These are phyloP conservation scores for Fusarium miscanthi DNA, from an alignment of 2,329 filamentous ascomycete genomes.

Conservation along the genomic window DNA sequence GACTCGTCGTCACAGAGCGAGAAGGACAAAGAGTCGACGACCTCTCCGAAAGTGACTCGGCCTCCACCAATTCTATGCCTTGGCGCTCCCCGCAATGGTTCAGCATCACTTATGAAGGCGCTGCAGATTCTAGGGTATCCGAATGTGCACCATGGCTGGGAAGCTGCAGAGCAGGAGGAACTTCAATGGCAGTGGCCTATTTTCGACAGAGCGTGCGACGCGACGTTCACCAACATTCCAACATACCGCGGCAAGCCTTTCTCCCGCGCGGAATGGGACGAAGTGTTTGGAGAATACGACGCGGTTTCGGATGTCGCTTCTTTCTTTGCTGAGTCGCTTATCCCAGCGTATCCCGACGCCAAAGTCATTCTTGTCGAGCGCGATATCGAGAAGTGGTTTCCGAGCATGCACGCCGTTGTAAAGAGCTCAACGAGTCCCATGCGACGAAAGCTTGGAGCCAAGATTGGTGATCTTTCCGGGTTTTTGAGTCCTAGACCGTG, in stretches of 20 bases:
- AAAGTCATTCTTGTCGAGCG: slow-evolving; percentile 46
- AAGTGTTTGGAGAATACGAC: slow-evolving; percentile 41
- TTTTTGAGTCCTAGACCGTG: neutral
- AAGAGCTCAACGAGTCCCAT: neutral
- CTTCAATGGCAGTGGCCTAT: slow-evolving; percentile 32
- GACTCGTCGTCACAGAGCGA: neutral
- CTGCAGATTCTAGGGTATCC: slow-evolving; percentile 27
- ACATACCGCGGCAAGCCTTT: slow-evolving; percentile 37
- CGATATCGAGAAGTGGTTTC: slow-evolving; percentile 44
- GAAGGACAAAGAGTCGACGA: neutral
- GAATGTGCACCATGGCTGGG: slow-evolving; percentile 34
- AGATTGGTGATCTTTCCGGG: neutral
- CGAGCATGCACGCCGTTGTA: slow-evolving; percentile 34
- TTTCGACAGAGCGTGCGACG: slow-evolving; percentile 20
- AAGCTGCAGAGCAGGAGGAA: neutral
- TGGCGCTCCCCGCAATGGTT: slow-evolving; percentile 22
- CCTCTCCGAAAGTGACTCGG: neutral
- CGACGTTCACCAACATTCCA: slow-evolving; percentile 23
- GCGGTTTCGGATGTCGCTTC: slow-evolving; percentile 43
- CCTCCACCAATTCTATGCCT: slow-evolving; percentile 23
- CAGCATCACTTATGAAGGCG: slow-evolving; percentile 30
- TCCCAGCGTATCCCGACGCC: slow-evolving; percentile 46
- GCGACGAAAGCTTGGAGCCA: neutral
- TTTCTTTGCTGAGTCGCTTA: slow-evolving; percentile 41
- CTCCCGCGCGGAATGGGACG: slow-evolving; percentile 39